Evolutionary conservation across 1,284 basidiomycete species (phyloP).

Genomic region (Trametes hirsuta): DNA sequence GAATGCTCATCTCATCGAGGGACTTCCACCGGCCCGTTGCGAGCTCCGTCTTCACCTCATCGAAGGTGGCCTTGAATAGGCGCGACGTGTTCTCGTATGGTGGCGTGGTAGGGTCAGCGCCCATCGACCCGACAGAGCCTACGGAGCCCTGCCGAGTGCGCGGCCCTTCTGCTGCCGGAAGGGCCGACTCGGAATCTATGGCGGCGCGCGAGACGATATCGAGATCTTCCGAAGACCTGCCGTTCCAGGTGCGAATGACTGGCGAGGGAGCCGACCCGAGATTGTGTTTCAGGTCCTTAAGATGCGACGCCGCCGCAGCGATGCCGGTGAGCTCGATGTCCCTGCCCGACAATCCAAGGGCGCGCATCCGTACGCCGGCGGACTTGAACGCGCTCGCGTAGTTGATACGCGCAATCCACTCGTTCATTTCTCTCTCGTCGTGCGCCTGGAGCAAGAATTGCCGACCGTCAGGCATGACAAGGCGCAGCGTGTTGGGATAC

Average conservation of each 20-base stretch:
- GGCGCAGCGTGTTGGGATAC: slow-evolving; percentile 68
- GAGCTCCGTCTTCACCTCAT: slow-evolving; percentile 83
- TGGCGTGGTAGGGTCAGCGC: slow-evolving; percentile 29
- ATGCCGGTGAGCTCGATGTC: slow-evolving; percentile 80
- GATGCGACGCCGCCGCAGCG: slow-evolving; percentile 82
- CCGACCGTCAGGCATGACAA: slow-evolving; percentile 76
- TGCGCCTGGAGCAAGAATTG: slow-evolving; percentile 83
- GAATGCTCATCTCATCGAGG: slow-evolving; percentile 29
- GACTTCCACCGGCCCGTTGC: slow-evolving; percentile 49
- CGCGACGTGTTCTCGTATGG: slow-evolving; percentile 40
- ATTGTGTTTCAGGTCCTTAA: slow-evolving; percentile 61
- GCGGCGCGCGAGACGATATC: slow-evolving; percentile 17
- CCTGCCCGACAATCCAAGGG: slow-evolving; percentile 66
- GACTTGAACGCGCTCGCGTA: slow-evolving; percentile 94
- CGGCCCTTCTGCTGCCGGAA: slow-evolving; percentile 9
- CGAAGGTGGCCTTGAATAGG: slow-evolving; percentile 81
- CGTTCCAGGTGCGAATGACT: slow-evolving; percentile 51
- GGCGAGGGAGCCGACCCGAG: slow-evolving; percentile 34
- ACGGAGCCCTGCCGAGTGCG: slow-evolving; percentile 18
- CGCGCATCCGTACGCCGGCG: slow-evolving; percentile 83
- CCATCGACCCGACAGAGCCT: slow-evolving; percentile 29
- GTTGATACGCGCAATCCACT: slow-evolving; percentile 94
- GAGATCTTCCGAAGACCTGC: slow-evolving; percentile 29
- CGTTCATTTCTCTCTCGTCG: slow-evolving; percentile 79
- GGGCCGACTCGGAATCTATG: slow-evolving; percentile 10